A percentile compares a stretch with the other conserved stretches of the same genome.
phyloP scores from a whole-genome alignment of 164 flowering plant genomes.

The Kalanchoe fedtschenkoi region DNA sequence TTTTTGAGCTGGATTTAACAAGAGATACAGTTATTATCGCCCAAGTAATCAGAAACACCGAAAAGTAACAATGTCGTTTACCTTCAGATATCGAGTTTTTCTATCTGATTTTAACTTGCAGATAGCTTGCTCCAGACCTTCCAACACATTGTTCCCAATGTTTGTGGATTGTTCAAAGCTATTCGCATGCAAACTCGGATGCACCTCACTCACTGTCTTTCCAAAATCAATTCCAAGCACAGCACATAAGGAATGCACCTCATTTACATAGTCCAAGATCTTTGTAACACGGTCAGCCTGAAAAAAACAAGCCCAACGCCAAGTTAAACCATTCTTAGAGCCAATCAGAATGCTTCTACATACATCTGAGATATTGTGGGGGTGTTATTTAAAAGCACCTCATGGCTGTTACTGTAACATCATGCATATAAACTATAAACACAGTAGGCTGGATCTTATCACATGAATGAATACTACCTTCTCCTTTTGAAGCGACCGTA shows the following conservation, averaged over 20 bases:
- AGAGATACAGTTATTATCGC: neutral
- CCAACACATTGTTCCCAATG: constrained; percentile 60
- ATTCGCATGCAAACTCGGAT: constrained; percentile 65
- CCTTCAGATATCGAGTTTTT: constrained; percentile 62
- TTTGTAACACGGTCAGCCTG: constrained; percentile 82
- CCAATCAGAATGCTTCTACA: neutral
- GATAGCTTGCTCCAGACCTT: constrained; percentile 61
- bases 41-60: neutral
- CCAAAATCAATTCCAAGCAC: constrained; percentile 79
- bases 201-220: constrained; percentile 72
- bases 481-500: constrained; percentile 63
- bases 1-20: constrained; percentile 52
- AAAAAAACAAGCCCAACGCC: constrained; percentile 9
- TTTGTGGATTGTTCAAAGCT: constrained; percentile 50
- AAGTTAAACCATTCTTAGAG: neutral
- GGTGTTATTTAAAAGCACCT: no score
- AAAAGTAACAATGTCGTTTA: constrained; percentile 10
- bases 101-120: constrained; percentile 52
- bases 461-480: constrained; percentile 33
- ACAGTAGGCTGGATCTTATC: neutral
- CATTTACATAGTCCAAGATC: constrained; percentile 69
- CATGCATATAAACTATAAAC: neutral
- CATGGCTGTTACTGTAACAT: neutral
- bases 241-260: constrained; percentile 74
- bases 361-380: no score